Base-by-base conservation (phyloP, 1,139 yeast genomes). In the Debaryomyces sp. region DNA sequence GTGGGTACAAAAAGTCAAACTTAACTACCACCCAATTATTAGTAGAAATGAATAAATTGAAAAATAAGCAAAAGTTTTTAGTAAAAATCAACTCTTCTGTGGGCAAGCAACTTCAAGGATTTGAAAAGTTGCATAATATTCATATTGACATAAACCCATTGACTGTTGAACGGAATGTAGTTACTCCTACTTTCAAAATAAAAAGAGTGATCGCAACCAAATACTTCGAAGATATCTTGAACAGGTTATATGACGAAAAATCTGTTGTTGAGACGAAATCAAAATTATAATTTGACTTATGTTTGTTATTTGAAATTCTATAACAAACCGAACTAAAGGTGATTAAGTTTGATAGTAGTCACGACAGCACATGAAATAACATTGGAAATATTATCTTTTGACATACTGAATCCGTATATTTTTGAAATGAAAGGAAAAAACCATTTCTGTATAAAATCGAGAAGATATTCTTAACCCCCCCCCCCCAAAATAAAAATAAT, bases 121-220 rank as follows among this genome's bases (percentile, higher is more conserved):
- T 85, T 60, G 95, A 88, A 63, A 81, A 78, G 62, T 54, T 88
- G 45, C 87, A 84, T 64, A 87, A 88, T 57, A 64, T 84, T 26
- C 65, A 67, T 38, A 71, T 86, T 46, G 83, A 73, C 34, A 62
- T 86, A 45, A 94, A 87, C 53, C 92, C 95, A 2, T 77, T 88
- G 62, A 82, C 78, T 30, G 67, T 82, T 29, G 87, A 80, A 41
- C 80, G 82, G 51, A 85, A 83, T 45, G 80, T 84, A 10, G 68
- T 87, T 39, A 88, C 96, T 5, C 95, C 95, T 37, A 87, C 96
- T 2, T 68, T 87, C 62, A 88, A 88, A 68, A 77, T 87, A 53
- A 86, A 84, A 68, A 74, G 96, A 57, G 77, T 80, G 6, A 70
- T 75, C 37, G 88, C 89, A 8, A 68, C 76, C 32, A 78, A 77